Evolutionary conservation across 495 filamentous ascomycete species (phyloP).

Genomic region (Neurospora africana): DNA sequence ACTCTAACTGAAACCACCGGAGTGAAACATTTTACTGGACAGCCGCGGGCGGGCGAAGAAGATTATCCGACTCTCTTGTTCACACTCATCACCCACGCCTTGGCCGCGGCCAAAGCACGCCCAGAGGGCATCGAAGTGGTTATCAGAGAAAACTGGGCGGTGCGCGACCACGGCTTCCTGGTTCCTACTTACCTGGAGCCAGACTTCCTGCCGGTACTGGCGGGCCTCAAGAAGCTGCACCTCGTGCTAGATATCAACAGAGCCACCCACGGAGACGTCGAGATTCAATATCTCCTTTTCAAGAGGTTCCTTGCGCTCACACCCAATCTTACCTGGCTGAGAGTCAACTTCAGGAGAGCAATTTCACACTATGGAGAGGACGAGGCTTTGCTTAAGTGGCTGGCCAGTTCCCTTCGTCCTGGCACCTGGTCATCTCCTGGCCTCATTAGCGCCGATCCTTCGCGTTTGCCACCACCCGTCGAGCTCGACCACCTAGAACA

Average conservation of each 20-base stretch:
- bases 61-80: slow-evolving; percentile 16
- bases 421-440: neutral
- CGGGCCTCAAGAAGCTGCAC: slow-evolving; percentile 26
- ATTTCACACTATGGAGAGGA: neutral
- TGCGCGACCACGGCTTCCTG: slow-evolving; percentile 22
- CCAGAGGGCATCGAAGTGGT: slow-evolving; percentile 30
- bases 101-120: slow-evolving; percentile 22
- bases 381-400: neutral
- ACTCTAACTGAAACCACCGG: slow-evolving; percentile 14
- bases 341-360: slow-evolving; percentile 21
- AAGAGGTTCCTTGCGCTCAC: slow-evolving; percentile 19
- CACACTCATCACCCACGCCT: slow-evolving; percentile 19
- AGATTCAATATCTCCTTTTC: neutral
- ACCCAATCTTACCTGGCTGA: slow-evolving; percentile 24
- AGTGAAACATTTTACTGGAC: neutral
- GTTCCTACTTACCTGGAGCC: slow-evolving; percentile 23
- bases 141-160: slow-evolving; percentile 11
- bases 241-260: slow-evolving; percentile 13
- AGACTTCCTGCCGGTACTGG: slow-evolving; percentile 18
- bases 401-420: neutral
- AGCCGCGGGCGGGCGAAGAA: neutral
- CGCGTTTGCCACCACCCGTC: neutral
- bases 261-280: neutral
- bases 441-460: neutral
- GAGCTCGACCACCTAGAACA: neutral